Conservation (phyloP, 2,329 filamentous ascomycete species). For the Sporothrix brunneoviolacea region DNA sequence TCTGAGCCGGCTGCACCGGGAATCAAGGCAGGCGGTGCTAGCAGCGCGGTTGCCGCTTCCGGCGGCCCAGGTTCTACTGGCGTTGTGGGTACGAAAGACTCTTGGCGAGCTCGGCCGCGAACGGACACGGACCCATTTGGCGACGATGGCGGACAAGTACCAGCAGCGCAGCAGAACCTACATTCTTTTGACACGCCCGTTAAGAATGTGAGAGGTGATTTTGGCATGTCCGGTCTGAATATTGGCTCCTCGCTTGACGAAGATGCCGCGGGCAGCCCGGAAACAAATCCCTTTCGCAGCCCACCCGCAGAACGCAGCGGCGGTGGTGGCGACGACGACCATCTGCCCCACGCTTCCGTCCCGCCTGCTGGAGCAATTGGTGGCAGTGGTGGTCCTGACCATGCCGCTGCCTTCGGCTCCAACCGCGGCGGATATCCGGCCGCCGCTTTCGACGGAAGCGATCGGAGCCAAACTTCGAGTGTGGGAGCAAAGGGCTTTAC, state of each 20-base stretch:
- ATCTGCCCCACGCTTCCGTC: constrained; percentile 16
- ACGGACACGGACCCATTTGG: constrained; percentile 70
- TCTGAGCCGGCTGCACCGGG: background rate
- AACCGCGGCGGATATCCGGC: constrained; percentile 45
- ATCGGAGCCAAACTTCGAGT: constrained; percentile 90
- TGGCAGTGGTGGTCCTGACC: constrained; percentile 33
- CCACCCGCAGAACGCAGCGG: constrained; percentile 60
- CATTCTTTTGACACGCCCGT: constrained; percentile 45
- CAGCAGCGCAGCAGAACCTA: constrained; percentile 56
- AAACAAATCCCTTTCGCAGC: constrained; percentile 94
- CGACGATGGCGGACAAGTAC: constrained; percentile 58
- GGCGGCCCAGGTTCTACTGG: background rate
- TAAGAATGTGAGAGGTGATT: constrained; percentile 50
- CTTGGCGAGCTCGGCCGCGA: constrained; percentile 55
- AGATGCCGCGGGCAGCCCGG: constrained; percentile 77
- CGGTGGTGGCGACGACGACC: constrained; percentile 38
- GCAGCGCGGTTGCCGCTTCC: background rate
- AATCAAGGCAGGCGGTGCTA: background rate
- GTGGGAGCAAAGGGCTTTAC: constrained; percentile 71
- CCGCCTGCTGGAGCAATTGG: constrained; percentile 29
- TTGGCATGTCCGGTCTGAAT: constrained; percentile 56
- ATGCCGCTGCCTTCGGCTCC: constrained; percentile 45
- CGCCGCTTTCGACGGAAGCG: constrained; percentile 59
- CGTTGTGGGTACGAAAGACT: constrained; percentile 21
- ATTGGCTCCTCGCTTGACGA: constrained; percentile 52